Conservation (phyloP, 495 filamentous ascomycete species). For the Bombardia bombarda region DNA sequence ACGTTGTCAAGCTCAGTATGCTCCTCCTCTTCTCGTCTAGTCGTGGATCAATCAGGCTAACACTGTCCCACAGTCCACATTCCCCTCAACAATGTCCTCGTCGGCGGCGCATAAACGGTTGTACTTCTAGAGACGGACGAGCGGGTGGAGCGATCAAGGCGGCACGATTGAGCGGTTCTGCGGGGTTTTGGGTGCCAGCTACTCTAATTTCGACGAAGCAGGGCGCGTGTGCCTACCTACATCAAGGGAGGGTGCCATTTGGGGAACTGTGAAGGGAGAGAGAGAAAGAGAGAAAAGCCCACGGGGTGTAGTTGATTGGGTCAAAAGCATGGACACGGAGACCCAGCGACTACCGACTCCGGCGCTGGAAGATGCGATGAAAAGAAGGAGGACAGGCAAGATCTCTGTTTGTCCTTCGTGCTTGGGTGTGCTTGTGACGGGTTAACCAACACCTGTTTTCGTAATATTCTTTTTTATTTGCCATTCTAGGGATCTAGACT, state of each 20-base stretch:
- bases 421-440: not conserved
- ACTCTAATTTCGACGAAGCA: no score
- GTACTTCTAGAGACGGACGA: not conserved
- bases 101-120: constrained; percentile 33
- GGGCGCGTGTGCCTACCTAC: no score
- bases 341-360: constrained; percentile 1
- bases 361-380: constrained; percentile 1
- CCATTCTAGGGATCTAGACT: no score
- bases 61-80: constrained; percentile 21
- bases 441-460: not conserved
- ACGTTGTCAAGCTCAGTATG: constrained; percentile 86
- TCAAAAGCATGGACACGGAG: constrained; percentile 13
- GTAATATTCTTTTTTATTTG: no score
- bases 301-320: not conserved
- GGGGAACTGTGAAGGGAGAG: not conserved
- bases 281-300: not conserved
- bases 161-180: no score
- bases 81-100: constrained; percentile 38
- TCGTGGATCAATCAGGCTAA: not conserved
- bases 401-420: no score
- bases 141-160: not conserved
- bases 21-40: not conserved
- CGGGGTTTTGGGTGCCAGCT: no score
- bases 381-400: not conserved
- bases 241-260: not conserved